Conservation (phyloP, 108 stramenopile genomes). For the Schizochytrium sp. region DNA sequence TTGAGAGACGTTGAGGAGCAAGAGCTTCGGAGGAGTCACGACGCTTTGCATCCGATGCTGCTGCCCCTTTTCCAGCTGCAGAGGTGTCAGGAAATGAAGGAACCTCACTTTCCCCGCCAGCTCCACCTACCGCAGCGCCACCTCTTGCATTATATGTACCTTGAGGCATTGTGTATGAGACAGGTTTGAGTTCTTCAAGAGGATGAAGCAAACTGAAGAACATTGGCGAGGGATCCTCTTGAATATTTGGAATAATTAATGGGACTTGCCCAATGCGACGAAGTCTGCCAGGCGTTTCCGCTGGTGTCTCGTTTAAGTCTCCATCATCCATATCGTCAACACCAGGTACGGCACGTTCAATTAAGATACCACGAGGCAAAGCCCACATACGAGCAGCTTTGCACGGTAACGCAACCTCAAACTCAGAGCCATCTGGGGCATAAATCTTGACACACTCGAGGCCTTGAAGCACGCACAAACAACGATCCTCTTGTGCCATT, state of each 20-base stretch:
- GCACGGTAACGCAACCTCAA: conserved; percentile 53
- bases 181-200: conserved; percentile 60
- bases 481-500: not conserved
- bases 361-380: not conserved
- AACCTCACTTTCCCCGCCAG: too few species aligned
- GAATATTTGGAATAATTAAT: not conserved
- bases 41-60: too few species aligned
- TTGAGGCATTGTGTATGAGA: conserved; percentile 23
- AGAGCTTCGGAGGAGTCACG: not conserved
- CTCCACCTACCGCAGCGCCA: not conserved
- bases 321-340: not conserved
- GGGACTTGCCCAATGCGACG: too few species aligned
- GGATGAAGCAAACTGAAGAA: conserved; percentile 59
- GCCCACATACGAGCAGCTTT: conserved; percentile 57
- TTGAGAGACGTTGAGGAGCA: not conserved
- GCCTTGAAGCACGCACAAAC: conserved; percentile 46
- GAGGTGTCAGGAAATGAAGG: too few species aligned
- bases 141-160: not conserved
- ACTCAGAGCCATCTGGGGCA: conserved; percentile 52
- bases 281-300: not conserved
- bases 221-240: conserved; percentile 20
- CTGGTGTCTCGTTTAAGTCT: not conserved
- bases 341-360: conserved; percentile 35
- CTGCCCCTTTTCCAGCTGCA: too few species aligned
- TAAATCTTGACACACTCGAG: conserved; percentile 55